Conservation (phyloP, 2,329 filamentous ascomycete genomes). For the Calonectria pauciramosa region DNA sequence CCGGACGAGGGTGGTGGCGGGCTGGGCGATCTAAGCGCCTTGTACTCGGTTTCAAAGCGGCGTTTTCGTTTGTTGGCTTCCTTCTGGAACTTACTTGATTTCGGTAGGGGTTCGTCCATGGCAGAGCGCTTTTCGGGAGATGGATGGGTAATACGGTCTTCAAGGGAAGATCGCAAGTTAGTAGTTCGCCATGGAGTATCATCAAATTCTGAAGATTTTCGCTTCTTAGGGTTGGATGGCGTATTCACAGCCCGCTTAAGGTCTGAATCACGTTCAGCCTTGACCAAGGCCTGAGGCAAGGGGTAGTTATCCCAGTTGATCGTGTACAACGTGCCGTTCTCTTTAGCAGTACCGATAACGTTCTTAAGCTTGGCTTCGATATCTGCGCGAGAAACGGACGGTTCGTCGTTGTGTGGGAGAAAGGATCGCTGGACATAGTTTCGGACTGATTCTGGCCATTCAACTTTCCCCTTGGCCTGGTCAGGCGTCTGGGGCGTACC, state of each 20-base stretch:
- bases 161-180: slow-evolving; percentile 71
- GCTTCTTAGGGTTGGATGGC: slow-evolving; percentile 73
- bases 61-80: slow-evolving; percentile 92
- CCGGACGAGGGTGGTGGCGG: slow-evolving; percentile 70
- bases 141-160: slow-evolving; percentile 81
- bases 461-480: slow-evolving; percentile 71
- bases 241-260: slow-evolving; percentile 54
- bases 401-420: slow-evolving; percentile 76
- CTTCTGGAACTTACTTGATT: slow-evolving; percentile 89
- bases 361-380: slow-evolving; percentile 89
- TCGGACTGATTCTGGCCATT: slow-evolving; percentile 87
- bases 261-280: slow-evolving; percentile 73
- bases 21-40: slow-evolving; percentile 68
- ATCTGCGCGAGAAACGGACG: slow-evolving; percentile 74
- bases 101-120: slow-evolving; percentile 62
- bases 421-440: slow-evolving; percentile 93
- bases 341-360: slow-evolving; percentile 86
- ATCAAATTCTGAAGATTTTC: slow-evolving; percentile 81
- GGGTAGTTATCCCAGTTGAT: slow-evolving; percentile 89
- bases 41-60: slow-evolving; percentile 82
- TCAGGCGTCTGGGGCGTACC: slow-evolving; percentile 47
- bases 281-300: slow-evolving; percentile 87
- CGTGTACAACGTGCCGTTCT: slow-evolving; percentile 76
- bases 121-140: slow-evolving; percentile 57
- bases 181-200: slow-evolving; percentile 82